Conservation (phyloP, 1,284 basidiomycete species). For the Tylopilus sp. region DNA sequence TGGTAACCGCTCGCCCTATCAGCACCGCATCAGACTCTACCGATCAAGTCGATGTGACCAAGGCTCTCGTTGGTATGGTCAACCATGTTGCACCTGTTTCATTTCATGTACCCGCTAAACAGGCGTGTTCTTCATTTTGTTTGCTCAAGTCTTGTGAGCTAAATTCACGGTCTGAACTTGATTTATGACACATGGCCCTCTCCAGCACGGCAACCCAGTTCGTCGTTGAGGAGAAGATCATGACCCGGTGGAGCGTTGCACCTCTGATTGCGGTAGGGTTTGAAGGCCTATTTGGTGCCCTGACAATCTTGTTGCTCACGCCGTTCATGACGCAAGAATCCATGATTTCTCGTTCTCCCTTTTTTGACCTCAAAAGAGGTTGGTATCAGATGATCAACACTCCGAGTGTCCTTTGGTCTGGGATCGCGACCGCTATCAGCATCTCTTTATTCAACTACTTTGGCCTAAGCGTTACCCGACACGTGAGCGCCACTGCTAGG, state of each 20-base stretch:
- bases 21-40: conserved; percentile 36
- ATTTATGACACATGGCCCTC: conserved; percentile 19
- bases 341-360: conserved; percentile 57
- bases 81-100: conserved; percentile 2
- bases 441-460: conserved; percentile 98
- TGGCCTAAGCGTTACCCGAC: conserved; percentile 87
- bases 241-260: conserved; percentile 78
- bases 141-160: conserved; percentile 94
- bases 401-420: conserved; percentile 74
- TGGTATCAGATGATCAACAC: conserved; percentile 86
- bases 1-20: conserved; percentile 23
- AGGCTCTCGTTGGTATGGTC: conserved; percentile 62
- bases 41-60: conserved; percentile 58
- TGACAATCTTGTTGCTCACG: conserved; percentile 73
- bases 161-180: conserved; percentile 13
- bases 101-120: conserved; percentile 4
- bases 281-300: conserved; percentile 89
- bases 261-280: conserved; percentile 94
- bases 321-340: conserved; percentile 66
- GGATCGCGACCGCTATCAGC: conserved; percentile 73
- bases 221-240: conserved; percentile 89
- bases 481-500: conserved; percentile 85
- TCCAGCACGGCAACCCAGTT: conserved; percentile 84
- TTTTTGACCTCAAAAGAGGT: conserved; percentile 90
- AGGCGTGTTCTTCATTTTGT: conserved; percentile 89